Base-by-base conservation (phyloP, 345 rosid species). In the Leavenworthia alabamica region DNA sequence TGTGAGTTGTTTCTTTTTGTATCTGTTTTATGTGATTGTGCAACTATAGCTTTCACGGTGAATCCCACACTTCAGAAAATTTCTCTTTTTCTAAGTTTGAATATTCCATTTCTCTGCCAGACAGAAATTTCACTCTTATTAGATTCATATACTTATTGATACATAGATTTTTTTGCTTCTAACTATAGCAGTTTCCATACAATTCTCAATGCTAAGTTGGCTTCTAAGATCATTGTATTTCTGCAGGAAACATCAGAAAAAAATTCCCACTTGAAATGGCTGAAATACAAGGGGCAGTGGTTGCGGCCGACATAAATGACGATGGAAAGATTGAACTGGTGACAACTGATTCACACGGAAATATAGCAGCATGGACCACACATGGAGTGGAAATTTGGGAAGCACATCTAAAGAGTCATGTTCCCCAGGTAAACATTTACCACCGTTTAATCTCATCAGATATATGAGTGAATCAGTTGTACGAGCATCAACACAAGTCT, bases 241-340 rank as follows among this genome's bases (percentile, higher is more conserved):
- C 62, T 53, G 56, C 77, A 94, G 99, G 99, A 41, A 81, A 84
- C 44, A 40, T 84, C 56, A 81, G 97, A 76, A 75, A 84, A 70
- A 88, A 86, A 4, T 94, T 94, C 67, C 97, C 99, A 40, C 93
- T 90, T 50, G 93, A 88, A 81, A 88, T 94, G 99, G 97, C 96
- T 17, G 99, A 94, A 83, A 90, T 94, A 66, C 96, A 90, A 81
- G 97, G 96, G 24, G 79, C 89, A 22, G 96, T 88, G 15, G 86
- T 88, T 79, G 97, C 97, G 23, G 97, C 97, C 48, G 99, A 94
- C 77, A 88, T 94, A 54, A 90, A 94, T 75, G 99, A 90, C 72
- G 99, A 94, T 84, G 99, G 99, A 24, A 94, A 94, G 78, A 80
- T 90, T 65, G 99, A 94, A 74, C 84, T 94, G 19, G 88, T 94